Percentiles rank a stretch among this genome's conserved stretches.
phyloP scores from a whole-genome alignment of 1,284 basidiomycete species.

The Microbotryum lychnidis-dioicae region DNA sequence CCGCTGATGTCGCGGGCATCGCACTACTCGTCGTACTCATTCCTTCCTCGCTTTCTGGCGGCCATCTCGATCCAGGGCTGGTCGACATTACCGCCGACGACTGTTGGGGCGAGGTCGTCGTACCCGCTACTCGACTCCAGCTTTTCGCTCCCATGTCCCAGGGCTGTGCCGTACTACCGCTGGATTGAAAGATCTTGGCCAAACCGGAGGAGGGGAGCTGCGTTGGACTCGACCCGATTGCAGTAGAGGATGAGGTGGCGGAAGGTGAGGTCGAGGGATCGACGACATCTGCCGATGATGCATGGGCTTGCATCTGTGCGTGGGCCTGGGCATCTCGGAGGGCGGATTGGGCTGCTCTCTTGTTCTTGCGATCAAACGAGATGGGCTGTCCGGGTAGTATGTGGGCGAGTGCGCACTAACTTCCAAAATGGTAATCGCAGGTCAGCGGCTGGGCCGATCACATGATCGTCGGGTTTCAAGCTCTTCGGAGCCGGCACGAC shows the following conservation, averaged over 20 bases:
- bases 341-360: constrained; percentile 72
- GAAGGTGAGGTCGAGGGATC: constrained; percentile 1
- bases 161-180: no score
- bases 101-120: no score
- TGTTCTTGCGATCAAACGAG: constrained; percentile 97
- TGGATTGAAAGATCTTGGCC: no score
- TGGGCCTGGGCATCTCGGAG: constrained; percentile 24
- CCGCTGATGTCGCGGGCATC: no score
- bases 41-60: no score
- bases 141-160: no score
- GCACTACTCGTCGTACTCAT: no score
- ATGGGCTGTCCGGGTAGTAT: constrained; percentile 84
- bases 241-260: constrained; percentile 9
- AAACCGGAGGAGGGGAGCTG: no score
- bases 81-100: no score
- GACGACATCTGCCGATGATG: neutral
- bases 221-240: neutral
- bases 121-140: no score
- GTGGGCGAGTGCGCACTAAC: constrained; percentile 64
- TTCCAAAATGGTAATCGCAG: neutral
- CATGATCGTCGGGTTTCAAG: neutral
- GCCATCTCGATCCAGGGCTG: no score
- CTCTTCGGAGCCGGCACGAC: neutral
- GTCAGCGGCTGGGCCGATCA: neutral
- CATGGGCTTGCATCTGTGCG: constrained; percentile 3